These are phyloP conservation scores for Serendipita sp. DNA, from an alignment of 768 basidiomycete species.

Conservation along the genomic window DNA sequence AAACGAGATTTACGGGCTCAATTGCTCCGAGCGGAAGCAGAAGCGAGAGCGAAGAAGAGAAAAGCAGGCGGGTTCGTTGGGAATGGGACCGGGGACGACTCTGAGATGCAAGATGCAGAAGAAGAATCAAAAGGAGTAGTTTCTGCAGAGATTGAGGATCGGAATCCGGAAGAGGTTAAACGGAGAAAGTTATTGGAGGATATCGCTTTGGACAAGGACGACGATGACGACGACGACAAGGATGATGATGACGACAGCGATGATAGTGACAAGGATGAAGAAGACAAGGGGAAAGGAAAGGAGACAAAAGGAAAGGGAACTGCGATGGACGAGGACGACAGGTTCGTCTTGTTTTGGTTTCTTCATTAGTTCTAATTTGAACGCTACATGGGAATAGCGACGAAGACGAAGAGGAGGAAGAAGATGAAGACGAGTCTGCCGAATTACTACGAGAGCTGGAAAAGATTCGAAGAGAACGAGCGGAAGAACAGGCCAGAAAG, in stretches of 20 bases:
- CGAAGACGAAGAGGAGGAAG: conserved; percentile 35
- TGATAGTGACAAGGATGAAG: too few species aligned
- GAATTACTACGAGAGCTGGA: conserved; percentile 93
- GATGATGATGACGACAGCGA: too few species aligned
- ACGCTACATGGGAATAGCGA: conserved; percentile 23
- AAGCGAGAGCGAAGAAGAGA: conserved; percentile 76
- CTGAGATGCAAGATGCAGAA: conserved; percentile 23
- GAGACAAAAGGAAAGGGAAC: conserved; percentile 33
- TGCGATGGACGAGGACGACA: background rate
- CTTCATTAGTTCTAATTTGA: background rate
- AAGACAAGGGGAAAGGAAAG: too few species aligned
- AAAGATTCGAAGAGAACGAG: conserved; percentile 92
- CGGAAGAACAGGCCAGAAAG: conserved; percentile 70
- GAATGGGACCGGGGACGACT: conserved; percentile 11
- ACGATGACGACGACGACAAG: conserved; percentile 45
- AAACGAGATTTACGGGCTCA: conserved; percentile 72
- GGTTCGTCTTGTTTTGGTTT: conserved; percentile 1
- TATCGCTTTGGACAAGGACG: conserved; percentile 77
- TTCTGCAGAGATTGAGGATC: conserved; percentile 26
- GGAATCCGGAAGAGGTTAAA: conserved; percentile 57
- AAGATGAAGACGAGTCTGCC: conserved; percentile 83
- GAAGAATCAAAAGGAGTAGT: conserved; percentile 19
- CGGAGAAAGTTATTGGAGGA: conserved; percentile 77
- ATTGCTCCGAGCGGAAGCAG: conserved; percentile 69
- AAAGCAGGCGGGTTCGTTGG: conserved; percentile 61